Evolutionary conservation across 768 basidiomycete genomes (phyloP).

Genomic region (Podaxis carcinomalis): DNA sequence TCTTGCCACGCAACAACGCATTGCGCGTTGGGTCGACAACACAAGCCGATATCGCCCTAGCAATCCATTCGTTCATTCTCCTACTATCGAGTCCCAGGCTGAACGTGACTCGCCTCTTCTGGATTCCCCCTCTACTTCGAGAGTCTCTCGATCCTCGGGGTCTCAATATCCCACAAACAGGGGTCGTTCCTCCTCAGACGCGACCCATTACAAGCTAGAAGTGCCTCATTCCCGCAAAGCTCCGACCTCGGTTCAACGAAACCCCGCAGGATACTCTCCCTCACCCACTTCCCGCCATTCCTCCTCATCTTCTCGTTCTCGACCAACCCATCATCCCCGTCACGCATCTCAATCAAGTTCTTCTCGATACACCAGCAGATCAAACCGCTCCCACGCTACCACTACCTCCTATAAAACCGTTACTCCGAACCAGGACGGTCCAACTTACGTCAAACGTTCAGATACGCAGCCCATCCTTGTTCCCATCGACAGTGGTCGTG

Average conservation of each 20-base stretch:
- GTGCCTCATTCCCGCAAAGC: background rate
- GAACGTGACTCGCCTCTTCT: background rate
- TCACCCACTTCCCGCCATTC: background rate
- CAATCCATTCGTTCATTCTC: slow-evolving; percentile 11
- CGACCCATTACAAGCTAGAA: background rate
- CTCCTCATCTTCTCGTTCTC: background rate
- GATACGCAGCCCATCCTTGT: background rate
- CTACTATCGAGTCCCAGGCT: background rate
- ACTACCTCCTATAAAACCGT: background rate
- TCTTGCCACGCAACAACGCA: slow-evolving; percentile 11
- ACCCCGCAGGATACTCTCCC: background rate
- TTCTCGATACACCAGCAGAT: background rate
- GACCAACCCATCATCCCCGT: background rate
- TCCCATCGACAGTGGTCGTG: slow-evolving; percentile 2
- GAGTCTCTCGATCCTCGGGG: background rate
- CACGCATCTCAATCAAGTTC: background rate
- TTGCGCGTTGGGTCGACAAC: slow-evolving; percentile 12
- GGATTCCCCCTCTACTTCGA: background rate
- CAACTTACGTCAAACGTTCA: background rate
- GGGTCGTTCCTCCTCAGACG: background rate
- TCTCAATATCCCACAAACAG: background rate
- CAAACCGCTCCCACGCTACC: background rate
- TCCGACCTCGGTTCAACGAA: background rate
- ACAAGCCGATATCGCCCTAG: slow-evolving; percentile 2
- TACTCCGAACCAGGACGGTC: background rate